phyloP scores from a whole-genome alignment of 257 asterid genomes.

The Henckelia pumila region DNA sequence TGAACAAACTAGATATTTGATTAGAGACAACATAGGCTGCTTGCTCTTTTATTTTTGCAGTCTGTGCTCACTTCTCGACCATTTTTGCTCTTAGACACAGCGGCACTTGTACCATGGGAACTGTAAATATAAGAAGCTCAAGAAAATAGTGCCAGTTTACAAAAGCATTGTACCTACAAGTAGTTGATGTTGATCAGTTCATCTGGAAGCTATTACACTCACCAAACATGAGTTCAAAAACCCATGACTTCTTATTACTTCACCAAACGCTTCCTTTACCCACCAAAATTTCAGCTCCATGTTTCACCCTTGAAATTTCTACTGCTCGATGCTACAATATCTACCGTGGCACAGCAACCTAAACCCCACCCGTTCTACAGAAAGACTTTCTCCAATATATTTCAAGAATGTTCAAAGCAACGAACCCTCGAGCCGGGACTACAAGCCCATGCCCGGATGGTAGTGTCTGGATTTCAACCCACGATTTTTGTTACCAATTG shows the following conservation, averaged over 20 bases:
- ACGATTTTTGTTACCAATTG: conserved; percentile 72
- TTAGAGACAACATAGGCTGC: no score
- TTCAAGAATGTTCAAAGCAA: conserved; percentile 61
- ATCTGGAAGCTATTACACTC: conserved; percentile 23
- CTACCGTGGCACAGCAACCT: conserved; percentile 30
- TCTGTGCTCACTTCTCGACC: no score
- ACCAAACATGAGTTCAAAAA: conserved; percentile 51
- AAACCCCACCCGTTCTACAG: conserved; percentile 29
- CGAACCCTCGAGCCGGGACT: conserved; percentile 50
- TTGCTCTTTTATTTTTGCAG: no score
- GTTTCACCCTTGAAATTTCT: conserved; percentile 18
- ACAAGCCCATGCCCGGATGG: conserved; percentile 75
- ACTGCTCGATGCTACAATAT: conserved; percentile 17
- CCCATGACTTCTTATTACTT: conserved; percentile 45
- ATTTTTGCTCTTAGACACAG: no score
- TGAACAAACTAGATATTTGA: no score
- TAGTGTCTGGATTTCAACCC: conserved; percentile 68
- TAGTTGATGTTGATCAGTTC: not conserved
- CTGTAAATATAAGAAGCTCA: no score
- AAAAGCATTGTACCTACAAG: no score
- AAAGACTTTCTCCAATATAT: conserved; percentile 61
- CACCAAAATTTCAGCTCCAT: conserved; percentile 26
- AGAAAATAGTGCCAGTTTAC: no score
- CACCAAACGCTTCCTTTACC: conserved; percentile 29
- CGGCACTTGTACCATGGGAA: no score